Percentiles rank a stretch among this genome's conserved stretches.
Evolutionary conservation across 805 yeast genomes (phyloP).

Genomic region (Pichia cabralensis): DNA sequence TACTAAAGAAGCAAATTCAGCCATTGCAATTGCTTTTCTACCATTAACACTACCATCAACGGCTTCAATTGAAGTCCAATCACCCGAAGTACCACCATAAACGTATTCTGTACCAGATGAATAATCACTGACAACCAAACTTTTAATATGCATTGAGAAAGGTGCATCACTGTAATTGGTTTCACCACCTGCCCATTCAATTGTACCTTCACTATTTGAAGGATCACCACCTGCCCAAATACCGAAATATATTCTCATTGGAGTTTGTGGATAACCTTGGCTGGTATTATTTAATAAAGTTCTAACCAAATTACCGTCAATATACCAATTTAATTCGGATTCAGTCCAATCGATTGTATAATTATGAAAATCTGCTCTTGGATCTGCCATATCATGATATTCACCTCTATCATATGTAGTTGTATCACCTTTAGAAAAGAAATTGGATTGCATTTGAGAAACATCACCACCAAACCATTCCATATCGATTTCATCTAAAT

Average conservation of each 20-base stretch:
- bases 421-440: conserved; percentile 72
- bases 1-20: conserved; percentile 31
- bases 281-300: conserved; percentile 42
- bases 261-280: conserved; percentile 85
- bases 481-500: conserved; percentile 79
- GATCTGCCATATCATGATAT: conserved; percentile 49
- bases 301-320: conserved; percentile 65
- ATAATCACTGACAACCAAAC: conserved; percentile 55
- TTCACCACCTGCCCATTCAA: conserved; percentile 75
- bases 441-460: conserved; percentile 67
- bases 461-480: conserved; percentile 83
- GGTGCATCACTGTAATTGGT: conserved; percentile 61
- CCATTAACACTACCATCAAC: conserved; percentile 54
- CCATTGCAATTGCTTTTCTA: conserved; percentile 36
- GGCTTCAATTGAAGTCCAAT: conserved; percentile 50
- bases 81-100: conserved; percentile 47
- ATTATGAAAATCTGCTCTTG: conserved; percentile 55
- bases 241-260: conserved; percentile 58
- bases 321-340: conserved; percentile 53
- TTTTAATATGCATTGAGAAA: conserved; percentile 54
- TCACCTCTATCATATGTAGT: conserved; percentile 73
- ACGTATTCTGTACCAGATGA: conserved; percentile 52
- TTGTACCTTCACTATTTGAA: conserved; percentile 52
- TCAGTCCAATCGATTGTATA: conserved; percentile 82
- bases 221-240: conserved; percentile 82